A percentile compares a stretch with the other conserved stretches of the same genome.
Conservation (phyloP, 441 rosid genomes). For the Flueggea neowawraea region DNA sequence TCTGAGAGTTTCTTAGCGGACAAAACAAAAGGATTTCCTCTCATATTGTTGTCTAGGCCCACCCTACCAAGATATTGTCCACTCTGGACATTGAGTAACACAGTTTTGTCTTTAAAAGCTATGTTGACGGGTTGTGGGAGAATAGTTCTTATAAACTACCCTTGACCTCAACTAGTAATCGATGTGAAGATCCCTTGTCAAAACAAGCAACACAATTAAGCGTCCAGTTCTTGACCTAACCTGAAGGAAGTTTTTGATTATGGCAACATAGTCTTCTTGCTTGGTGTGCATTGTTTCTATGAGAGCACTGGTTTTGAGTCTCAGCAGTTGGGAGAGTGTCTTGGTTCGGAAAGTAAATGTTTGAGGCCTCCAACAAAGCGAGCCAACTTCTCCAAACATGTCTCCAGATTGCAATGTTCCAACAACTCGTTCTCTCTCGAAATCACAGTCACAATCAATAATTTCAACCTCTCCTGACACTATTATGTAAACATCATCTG, state of each 20-base stretch:
- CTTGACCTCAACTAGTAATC: too few species aligned
- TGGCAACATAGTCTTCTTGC: slow-evolving; percentile 56
- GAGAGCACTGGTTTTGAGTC: slow-evolving; percentile 59
- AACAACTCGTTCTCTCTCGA: slow-evolving; percentile 36
- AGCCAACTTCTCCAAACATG: slow-evolving; percentile 90
- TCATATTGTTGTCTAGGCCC: too few species aligned
- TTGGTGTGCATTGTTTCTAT: slow-evolving; percentile 64
- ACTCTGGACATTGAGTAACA: too few species aligned
- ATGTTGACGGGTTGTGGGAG: too few species aligned
- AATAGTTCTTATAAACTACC: too few species aligned
- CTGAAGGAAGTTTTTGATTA: slow-evolving; percentile 74
- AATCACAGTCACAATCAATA: slow-evolving; percentile 48
- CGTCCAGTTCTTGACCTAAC: slow-evolving; percentile 14
- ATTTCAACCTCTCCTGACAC: slow-evolving; percentile 82
- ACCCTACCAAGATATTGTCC: too few species aligned
- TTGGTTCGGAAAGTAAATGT: slow-evolving; percentile 65
- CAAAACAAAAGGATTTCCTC: too few species aligned
- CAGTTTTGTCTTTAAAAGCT: too few species aligned
- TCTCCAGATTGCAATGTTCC: slow-evolving; percentile 61
- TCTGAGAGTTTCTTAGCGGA: too few species aligned
- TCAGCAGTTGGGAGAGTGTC: slow-evolving; percentile 75
- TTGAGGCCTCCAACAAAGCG: slow-evolving; percentile 69
- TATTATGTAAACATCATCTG: slow-evolving; percentile 82
- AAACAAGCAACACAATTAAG: background rate
- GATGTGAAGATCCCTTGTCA: background rate